Evolutionary conservation across 1,284 basidiomycete genomes (phyloP), one percentile per base, ranked within the genome.

Genomic region (Cryptococcus sp.): DNA sequence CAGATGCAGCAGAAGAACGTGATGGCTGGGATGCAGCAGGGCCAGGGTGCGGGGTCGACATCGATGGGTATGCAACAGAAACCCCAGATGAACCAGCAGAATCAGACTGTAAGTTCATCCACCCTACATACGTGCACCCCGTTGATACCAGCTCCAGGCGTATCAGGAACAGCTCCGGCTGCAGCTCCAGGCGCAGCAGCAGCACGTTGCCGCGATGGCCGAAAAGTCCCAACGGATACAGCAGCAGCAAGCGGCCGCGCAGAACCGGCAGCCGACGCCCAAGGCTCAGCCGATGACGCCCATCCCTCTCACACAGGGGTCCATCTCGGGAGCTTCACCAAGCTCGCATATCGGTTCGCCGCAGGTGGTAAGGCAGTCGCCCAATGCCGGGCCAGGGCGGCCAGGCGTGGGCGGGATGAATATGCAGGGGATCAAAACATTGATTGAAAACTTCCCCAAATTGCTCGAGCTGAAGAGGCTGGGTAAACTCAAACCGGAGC

Each of bases 391-490:
- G 23, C 40, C 52, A 11, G 46, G 18, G 9, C 16, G 33, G 28
- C 44, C 21, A 37, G 28, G 28, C 4, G 50, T 35, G 28, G 28
- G 37, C n/a, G 48, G 37, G 18, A 36, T 44, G 28, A 36, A 24
- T 20, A 37, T 53, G 40, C 53, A 50, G 15, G 47, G 55, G 7
- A 51, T 60, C 28, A 62, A 67, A 50, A 60, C 58, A 13, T 46
- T 71, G 21, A 56, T 67, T 2, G 67, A 71, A 13, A 70, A 67
- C 42, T 66, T 74, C 39, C 67, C 70, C 1, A 65, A 68, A 53
- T 55, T 74, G 57, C 56, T 63, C 38, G 61, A 69, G 51, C 43
- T 68, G 57, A 68, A 71, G 54, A 52, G 63, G 28, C 52, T 61
- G 12, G 70, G 69, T 4, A 56, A 64, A 46, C 51, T 74, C 23